Percentiles rank a stretch among this genome's conserved stretches.
Evolutionary conservation across 352 stramenopile genomes (phyloP).

Genomic region (Phytophthora pini): DNA sequence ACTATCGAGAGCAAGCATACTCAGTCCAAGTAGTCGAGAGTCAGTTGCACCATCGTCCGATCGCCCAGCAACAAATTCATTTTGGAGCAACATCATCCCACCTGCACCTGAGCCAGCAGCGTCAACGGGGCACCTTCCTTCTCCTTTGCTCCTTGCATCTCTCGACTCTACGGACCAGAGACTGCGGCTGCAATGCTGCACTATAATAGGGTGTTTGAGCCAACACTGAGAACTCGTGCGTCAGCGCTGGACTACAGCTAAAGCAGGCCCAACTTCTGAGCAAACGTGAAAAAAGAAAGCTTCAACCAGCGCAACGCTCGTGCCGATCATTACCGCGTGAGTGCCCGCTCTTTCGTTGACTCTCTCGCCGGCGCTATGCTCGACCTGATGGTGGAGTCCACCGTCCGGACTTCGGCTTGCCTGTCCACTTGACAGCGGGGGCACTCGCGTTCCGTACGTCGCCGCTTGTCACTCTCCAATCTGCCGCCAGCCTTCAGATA

Average conservation of each 20-base stretch:
- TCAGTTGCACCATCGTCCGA: background rate
- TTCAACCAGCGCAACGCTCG: slow-evolving; percentile 10
- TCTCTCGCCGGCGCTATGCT: slow-evolving; percentile 23
- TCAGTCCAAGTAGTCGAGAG: slow-evolving; percentile 17
- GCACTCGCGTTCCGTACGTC: slow-evolving; percentile 12
- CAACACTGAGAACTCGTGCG: background rate
- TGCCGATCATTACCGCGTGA: slow-evolving; percentile 20
- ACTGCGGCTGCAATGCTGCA: background rate
- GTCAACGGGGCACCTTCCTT: background rate
- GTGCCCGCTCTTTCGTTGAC: slow-evolving; percentile 14
- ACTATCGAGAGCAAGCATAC: background rate
- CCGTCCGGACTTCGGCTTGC: slow-evolving; percentile 5
- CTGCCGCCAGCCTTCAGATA: slow-evolving; percentile 29
- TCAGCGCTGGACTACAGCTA: background rate
- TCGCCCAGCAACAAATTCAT: background rate
- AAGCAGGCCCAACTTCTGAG: too few species aligned
- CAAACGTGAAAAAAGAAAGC: background rate
- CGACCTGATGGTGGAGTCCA: slow-evolving; percentile 18
- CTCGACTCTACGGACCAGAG: slow-evolving; percentile 5
- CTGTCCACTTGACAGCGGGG: slow-evolving; percentile 18
- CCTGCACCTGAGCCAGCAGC: background rate
- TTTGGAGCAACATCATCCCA: background rate
- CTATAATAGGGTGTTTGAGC: too few species aligned
- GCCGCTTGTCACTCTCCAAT: slow-evolving; percentile 24
- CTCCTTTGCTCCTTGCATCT: background rate